phyloP scores from a whole-genome alignment of 2,329 filamentous ascomycete species.

The Rhynchosporium secalis region DNA sequence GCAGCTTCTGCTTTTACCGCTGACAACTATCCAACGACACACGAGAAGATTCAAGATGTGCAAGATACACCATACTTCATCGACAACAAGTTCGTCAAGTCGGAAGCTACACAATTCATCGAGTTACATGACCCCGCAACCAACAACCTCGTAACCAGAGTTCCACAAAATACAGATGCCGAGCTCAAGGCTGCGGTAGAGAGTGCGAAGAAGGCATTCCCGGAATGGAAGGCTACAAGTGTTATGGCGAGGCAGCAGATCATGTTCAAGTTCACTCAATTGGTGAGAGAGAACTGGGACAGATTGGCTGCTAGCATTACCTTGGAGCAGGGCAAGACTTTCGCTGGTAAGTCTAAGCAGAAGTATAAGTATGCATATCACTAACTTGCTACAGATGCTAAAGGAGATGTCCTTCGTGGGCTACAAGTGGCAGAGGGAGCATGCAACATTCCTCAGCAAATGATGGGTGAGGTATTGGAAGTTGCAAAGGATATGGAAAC shows the following conservation, averaged over 20 bases:
- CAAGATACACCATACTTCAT: conserved; percentile 78
- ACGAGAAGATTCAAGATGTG: conserved; percentile 68
- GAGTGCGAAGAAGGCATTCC: conserved; percentile 74
- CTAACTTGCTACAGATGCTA: conserved; percentile 56
- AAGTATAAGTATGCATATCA: neutral
- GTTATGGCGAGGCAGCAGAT: conserved; percentile 76
- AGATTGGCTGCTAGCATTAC: conserved; percentile 81
- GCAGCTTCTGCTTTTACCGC: conserved; percentile 56
- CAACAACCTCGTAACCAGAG: conserved; percentile 80
- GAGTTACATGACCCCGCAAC: conserved; percentile 81
- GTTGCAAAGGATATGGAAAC: conserved; percentile 92
- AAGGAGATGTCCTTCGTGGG: conserved; percentile 77
- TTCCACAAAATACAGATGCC: conserved; percentile 76
- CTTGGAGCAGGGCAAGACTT: conserved; percentile 85
- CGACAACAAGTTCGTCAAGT: conserved; percentile 75
- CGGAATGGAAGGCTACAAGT: conserved; percentile 70
- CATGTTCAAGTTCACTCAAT: conserved; percentile 81
- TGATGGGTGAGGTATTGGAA: conserved; percentile 82
- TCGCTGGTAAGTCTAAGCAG: conserved; percentile 49
- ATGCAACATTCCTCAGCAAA: conserved; percentile 75
- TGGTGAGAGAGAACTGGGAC: conserved; percentile 85
- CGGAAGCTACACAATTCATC: conserved; percentile 70
- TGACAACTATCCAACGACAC: conserved; percentile 66
- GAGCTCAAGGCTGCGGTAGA: conserved; percentile 75
- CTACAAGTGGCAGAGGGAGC: conserved; percentile 84